Evolutionary conservation across 2,329 filamentous ascomycete species (phyloP), one percentile per base, ranked within the genome.

Genomic region (Fusarium staphyleae): DNA sequence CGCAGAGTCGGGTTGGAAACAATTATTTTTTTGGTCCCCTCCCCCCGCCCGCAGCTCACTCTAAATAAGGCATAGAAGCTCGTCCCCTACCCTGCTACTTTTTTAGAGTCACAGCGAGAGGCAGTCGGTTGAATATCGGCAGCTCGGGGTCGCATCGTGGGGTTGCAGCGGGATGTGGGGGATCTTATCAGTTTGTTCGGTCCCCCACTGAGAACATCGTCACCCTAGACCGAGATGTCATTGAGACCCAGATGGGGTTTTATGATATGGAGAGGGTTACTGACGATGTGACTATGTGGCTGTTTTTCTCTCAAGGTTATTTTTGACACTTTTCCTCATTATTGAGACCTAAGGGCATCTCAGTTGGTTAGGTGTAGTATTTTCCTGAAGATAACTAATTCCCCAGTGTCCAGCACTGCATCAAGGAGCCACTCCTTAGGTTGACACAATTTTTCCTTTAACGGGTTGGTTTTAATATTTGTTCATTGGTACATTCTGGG

Each of bases 21-120:
- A 67, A 61, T 67, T 66, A 67, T 63, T 67, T 67, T 66, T 66
- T 35, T 4, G 22, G 4, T 24, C 22, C 47, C 45, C 44, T n/a
- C n/a, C n/a, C n/a, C n/a, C n/a, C n/a, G n/a, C 45, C 49, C 60
- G 54, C 52, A 60, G 42, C 30, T 18, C 42, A 13, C 57, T 48
- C 58, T 60, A 64, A 45, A 47, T 22, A 22, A 22, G 4, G 19
- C 9, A 15, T 37, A 33, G 40, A 28, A 62, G 49, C 58, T 61
- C 58, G 58, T 61, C 58, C 58, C 58, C 58, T 62, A 59, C 58
- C 58, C 45, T 59, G 42, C 58, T 62, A 59, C 36, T 47, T 19
- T 44, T 18, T 16, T 50, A 48, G 35, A 47, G 52, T 28, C 32
- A 40, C 28, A 30, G 28, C 28, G 28, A 8, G 22, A 18, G 39